A percentile compares a stretch with the other conserved stretches of the same genome.
Evolutionary conservation across 495 filamentous ascomycete genomes (phyloP).

Genomic region (Tetracladium setigerum): DNA sequence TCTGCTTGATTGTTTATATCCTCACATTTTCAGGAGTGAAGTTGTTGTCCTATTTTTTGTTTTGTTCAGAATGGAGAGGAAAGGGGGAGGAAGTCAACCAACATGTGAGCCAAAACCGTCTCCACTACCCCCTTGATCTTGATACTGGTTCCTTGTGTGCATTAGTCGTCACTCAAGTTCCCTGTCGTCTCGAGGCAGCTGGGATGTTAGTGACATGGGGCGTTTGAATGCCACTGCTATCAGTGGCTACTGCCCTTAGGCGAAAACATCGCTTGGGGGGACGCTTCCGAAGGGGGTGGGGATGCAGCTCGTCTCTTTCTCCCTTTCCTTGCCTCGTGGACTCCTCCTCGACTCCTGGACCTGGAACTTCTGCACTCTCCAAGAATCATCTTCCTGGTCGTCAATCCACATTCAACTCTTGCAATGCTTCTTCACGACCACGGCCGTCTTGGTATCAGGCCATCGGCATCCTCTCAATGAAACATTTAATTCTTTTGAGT

Average conservation of each 20-base stretch:
- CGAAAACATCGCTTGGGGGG: conserved; percentile 6
- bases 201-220: background rate
- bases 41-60: background rate
- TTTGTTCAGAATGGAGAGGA: background rate
- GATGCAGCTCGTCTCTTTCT: background rate
- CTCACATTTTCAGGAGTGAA: background rate
- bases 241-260: background rate
- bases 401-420: background rate
- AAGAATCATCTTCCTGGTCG: background rate
- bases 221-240: no score
- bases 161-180: background rate
- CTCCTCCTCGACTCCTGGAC: background rate
- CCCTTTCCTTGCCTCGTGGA: no score
- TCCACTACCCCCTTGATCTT: no score
- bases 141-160: background rate
- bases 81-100: no score
- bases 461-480: no score
- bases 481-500: no score
- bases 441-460: no score
- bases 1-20: no score
- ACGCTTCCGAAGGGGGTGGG: conserved; percentile 4
- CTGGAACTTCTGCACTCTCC: background rate
- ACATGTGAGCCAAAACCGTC: no score
- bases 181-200: conserved; percentile 4
- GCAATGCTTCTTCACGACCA: background rate